phyloP scores from a whole-genome alignment of 1,284 basidiomycete genomes.

The Malassezia globosa region DNA sequence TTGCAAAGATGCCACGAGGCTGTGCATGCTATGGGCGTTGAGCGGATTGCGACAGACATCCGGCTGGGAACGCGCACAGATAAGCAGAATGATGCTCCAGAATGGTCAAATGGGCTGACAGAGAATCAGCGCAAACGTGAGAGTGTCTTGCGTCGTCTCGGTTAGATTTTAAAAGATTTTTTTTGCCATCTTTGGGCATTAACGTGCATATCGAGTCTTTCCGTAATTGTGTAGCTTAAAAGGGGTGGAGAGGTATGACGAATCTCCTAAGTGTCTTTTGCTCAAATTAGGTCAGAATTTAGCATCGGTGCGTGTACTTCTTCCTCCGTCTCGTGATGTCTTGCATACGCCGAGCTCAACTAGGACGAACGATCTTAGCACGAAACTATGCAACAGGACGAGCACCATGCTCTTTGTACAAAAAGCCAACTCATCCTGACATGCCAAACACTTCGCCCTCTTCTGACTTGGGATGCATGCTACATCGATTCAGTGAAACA shows the following conservation, averaged over 20 bases:
- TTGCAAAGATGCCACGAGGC: slow-evolving; percentile 43
- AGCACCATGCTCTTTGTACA: slow-evolving; percentile 35
- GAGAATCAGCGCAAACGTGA: slow-evolving; percentile 44
- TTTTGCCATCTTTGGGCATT: too few relatives aligned
- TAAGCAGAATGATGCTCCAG: slow-evolving; percentile 11
- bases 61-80: slow-evolving; percentile 42
- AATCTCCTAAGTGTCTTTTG: too few relatives aligned
- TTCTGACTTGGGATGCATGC: slow-evolving; percentile 25
- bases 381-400: too few relatives aligned
- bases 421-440: slow-evolving; percentile 37
- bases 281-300: too few relatives aligned
- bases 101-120: slow-evolving; percentile 22
- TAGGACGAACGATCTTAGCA: too few relatives aligned
- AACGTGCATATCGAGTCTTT: too few relatives aligned
- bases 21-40: slow-evolving; percentile 39
- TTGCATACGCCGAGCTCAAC: too few relatives aligned
- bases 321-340: too few relatives aligned
- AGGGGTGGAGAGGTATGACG: too few relatives aligned
- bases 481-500: slow-evolving; percentile 32
- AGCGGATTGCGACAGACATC: slow-evolving; percentile 44
- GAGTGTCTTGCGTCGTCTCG: slow-evolving; percentile 33
- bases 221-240: too few relatives aligned
- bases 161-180: neutral
- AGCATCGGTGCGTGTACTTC: too few relatives aligned
- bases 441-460: slow-evolving; percentile 18